phyloP scores from a whole-genome alignment of 2,329 filamentous ascomycete genomes.

The Colletotrichum chlorophyti region DNA sequence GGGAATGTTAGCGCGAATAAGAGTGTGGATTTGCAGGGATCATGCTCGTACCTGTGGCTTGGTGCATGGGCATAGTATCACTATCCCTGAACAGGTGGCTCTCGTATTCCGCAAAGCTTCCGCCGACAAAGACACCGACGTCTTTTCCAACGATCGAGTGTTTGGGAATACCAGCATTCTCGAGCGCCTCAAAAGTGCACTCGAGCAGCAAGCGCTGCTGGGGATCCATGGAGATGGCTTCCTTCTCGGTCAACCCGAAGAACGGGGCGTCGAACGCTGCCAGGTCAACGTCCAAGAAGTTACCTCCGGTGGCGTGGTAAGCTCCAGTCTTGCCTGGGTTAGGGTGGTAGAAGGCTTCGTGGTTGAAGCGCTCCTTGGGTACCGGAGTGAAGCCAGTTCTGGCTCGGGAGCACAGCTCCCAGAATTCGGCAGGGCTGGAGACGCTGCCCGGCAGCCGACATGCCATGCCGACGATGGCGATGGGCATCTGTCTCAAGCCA shows the following conservation, averaged over 20 bases:
- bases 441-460: slow-evolving; percentile 53
- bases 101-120: slow-evolving; percentile 55
- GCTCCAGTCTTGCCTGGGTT: slow-evolving; percentile 49
- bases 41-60: slow-evolving; percentile 51
- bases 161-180: slow-evolving; percentile 58
- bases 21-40: not conserved
- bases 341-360: slow-evolving; percentile 48
- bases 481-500: slow-evolving; percentile 42
- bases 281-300: slow-evolving; percentile 54
- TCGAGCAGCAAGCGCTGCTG: slow-evolving; percentile 61
- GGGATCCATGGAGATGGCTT: slow-evolving; percentile 60
- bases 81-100: slow-evolving; percentile 51
- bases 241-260: slow-evolving; percentile 58
- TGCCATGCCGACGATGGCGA: slow-evolving; percentile 56
- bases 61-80: slow-evolving; percentile 57
- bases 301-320: slow-evolving; percentile 37
- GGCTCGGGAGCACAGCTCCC: slow-evolving; percentile 49
- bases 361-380: slow-evolving; percentile 55
- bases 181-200: slow-evolving; percentile 60
- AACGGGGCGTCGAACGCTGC: slow-evolving; percentile 58
- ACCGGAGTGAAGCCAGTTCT: slow-evolving; percentile 49
- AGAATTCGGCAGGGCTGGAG: slow-evolving; percentile 49
- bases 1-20: slow-evolving; percentile 25
- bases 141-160: slow-evolving; percentile 53
- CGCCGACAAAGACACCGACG: slow-evolving; percentile 58